Base-by-base conservation (phyloP, 257 asterid species). In the Nicotiana tabacum region DNA sequence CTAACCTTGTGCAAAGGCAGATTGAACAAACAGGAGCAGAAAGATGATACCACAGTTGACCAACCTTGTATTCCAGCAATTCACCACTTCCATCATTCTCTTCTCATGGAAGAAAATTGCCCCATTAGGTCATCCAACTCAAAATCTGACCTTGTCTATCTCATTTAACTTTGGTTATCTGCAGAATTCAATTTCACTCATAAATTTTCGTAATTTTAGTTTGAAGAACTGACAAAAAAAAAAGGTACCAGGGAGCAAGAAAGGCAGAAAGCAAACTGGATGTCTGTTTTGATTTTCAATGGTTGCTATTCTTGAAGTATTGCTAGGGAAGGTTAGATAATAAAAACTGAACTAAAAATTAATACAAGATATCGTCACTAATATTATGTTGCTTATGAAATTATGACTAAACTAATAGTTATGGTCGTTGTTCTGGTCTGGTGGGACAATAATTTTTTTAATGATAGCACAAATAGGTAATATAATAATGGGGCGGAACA, bases 1-100 rank as follows among this genome's bases (percentile, higher is more conserved):
- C 92, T 79, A 85, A 92, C 98, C 98, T 88, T 92, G 93, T 81
- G 94, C 93, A 82, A 33, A 60, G 78, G 82, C 70, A 68, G 90
- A 80, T 27, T 80, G 90, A 79, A 87, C 18, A 67, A 64, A 83
- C 60, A 88, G 77, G 80, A 84, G 83, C 83, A 92, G 57, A 86
- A 83, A 85, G 86, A 87, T 27, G 67, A 86, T 77, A 55, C 77
- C 55, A 74, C 85, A 80, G 67, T 56, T 82, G 85, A 84, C 67
- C 84, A 84, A 51, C 78, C 86, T 87, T 82, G 55, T 83, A 70
- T 80, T 86, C 86, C 76, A 85, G 77, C 83, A 57, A 82, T 86
- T 79, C 85, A 82, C 72, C 76, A 82, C 87, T 86, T 88, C 93
- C 98, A 88, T 90, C 95, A 87, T 89, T 92, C 86, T 89, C 82